Percentiles rank a stretch among this genome's conserved stretches.
Conservation (phyloP, 345 rosid genomes). For the Gossypium thurberi region DNA sequence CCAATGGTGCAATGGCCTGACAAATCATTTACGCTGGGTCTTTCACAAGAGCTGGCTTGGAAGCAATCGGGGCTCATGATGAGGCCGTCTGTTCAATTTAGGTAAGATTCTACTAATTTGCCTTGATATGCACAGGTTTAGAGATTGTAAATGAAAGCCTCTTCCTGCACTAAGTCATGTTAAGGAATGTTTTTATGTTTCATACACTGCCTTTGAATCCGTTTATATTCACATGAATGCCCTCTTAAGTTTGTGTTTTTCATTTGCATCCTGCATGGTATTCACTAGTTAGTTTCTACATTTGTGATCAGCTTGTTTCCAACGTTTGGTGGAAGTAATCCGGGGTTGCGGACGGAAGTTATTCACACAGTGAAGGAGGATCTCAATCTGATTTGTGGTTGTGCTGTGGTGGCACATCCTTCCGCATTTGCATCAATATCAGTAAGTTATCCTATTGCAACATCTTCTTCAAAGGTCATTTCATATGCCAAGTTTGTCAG, state of each 20-base stretch:
- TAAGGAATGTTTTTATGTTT: background rate
- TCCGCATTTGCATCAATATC: constrained; percentile 73
- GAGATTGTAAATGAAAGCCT: background rate
- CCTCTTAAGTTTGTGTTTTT: background rate
- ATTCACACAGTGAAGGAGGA: constrained; percentile 74
- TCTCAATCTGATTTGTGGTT: constrained; percentile 75
- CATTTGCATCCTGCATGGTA: background rate
- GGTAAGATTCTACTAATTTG: constrained; percentile 38
- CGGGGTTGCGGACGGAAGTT: constrained; percentile 70
- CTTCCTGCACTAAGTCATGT: background rate
- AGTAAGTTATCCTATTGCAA: constrained; percentile 35
- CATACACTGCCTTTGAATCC: background rate
- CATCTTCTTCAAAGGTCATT: background rate
- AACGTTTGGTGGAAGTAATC: constrained; percentile 20
- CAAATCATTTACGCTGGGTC: constrained; percentile 63
- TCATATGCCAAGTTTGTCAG: background rate
- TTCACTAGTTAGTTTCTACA: background rate
- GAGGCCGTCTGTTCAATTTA: constrained; percentile 73
- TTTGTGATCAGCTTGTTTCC: background rate
- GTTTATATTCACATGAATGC: background rate
- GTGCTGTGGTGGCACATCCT: constrained; percentile 52
- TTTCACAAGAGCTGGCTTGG: constrained; percentile 88
- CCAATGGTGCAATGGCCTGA: constrained; percentile 92
- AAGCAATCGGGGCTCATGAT: constrained; percentile 84
- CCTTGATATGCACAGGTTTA: background rate